Evolutionary conservation across 441 rosid species (phyloP), one percentile per base, ranked within the genome.

Genomic region (Monsonia emarginata): DNA sequence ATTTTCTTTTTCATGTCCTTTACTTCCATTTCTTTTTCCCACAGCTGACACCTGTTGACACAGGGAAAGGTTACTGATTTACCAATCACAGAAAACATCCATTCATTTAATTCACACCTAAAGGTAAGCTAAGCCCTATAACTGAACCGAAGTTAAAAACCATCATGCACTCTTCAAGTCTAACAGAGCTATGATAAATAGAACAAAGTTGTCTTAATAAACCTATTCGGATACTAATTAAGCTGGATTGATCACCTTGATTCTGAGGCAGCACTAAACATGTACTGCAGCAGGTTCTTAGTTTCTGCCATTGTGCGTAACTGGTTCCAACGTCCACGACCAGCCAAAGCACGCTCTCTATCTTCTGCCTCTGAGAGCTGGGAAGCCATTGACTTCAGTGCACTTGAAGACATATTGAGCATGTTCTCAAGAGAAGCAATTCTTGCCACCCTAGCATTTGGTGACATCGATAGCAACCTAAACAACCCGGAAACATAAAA

Each of bases 301-400:
- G 92, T 89, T 66, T 87, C 86, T 66, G 72, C 82, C 80, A 87
- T 75, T 18, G 84, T 80, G 44, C 81, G 83, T 65, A 85, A 36
- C 52, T 76, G 79, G 61, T 82, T 87, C 92, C 89, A 87, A 27
- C 84, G 79, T 60, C 86, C 80, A 69, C 84, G 85, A 59, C 71
- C 80, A 68, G 74, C 72, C 63, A 82, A 64, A 63, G 75, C 76
- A 61, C 80, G 83, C 74, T 85, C 92, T 69, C 75, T 80, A 73
- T 83, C 87, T 78, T 85, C 86, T 78, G 88, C 88, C 75, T 82
- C 93, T 24, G 84, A 85, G 66, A 87, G 83, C 76, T 87, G 93
- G 58, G 90, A 83, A 68, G 83, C 85, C 93, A 87, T 87, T 56
- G 76, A 78, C 54, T 52, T 78, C 57, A 87, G 83, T 9, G 86